These are phyloP conservation scores for Platanus orientalis DNA, from an alignment of 164 flowering plant species.

Conservation along the genomic window DNA sequence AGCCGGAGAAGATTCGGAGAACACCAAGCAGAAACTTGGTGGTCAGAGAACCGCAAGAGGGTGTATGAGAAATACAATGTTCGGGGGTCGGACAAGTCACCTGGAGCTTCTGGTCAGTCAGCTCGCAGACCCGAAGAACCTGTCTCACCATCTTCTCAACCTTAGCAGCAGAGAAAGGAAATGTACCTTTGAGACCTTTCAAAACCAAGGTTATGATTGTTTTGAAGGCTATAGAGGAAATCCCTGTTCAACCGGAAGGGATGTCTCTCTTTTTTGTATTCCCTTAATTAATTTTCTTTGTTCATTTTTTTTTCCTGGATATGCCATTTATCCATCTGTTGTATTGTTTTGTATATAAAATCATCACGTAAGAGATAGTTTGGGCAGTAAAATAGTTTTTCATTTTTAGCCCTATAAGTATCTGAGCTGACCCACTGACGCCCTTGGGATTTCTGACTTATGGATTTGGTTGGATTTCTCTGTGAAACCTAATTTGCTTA, in stretches of 20 bases:
- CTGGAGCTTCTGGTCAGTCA: conserved; percentile 25
- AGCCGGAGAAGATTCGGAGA: conserved; percentile 80
- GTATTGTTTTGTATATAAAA: conserved; percentile 59
- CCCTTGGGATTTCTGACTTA: no score
- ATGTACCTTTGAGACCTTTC: conserved; percentile 18
- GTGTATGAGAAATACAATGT: conserved; percentile 69
- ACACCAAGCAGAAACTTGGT: conserved; percentile 73
- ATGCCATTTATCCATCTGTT: conserved; percentile 29
- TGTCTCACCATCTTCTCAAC: conserved; percentile 13
- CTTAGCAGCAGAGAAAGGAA: conserved; percentile 10
- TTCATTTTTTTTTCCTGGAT: conserved; percentile 18
- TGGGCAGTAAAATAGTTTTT: conserved; percentile 12
- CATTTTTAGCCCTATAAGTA: no score
- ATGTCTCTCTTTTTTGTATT: conserved; percentile 3
- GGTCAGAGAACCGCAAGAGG: conserved; percentile 73
- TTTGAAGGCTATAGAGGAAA: conserved; percentile 12
- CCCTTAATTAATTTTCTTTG: conserved; percentile 1
- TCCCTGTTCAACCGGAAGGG: conserved; percentile 13
- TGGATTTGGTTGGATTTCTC: no score
- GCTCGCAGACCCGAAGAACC: conserved; percentile 21
- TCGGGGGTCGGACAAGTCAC: conserved; percentile 49
- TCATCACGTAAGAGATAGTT: conserved; percentile 19
- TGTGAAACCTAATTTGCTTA: no score
- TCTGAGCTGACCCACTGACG: no score
- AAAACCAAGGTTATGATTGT: conserved; percentile 7